Percentiles rank a stretch among this genome's conserved stretches.
phyloP scores from a whole-genome alignment of 73 alveolate genomes.

The Blepharisma stoltei region DNA sequence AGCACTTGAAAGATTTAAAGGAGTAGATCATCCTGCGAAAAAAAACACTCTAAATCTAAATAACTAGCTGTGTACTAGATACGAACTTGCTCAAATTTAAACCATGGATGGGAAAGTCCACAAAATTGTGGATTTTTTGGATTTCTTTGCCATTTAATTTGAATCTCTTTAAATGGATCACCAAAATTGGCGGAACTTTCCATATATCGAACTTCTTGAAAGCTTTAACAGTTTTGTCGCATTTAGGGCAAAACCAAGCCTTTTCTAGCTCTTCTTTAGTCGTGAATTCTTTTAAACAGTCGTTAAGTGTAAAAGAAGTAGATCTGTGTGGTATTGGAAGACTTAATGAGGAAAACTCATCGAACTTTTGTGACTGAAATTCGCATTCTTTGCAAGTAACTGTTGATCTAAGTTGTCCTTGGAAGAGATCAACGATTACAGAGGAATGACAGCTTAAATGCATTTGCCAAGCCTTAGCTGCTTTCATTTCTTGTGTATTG shows the following conservation, averaged over 20 bases:
- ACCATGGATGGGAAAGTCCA: constrained; percentile 75
- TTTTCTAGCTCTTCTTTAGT: constrained; percentile 68
- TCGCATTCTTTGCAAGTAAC: constrained; percentile 74
- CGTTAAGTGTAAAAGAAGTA: constrained; percentile 47
- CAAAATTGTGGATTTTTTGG: constrained; percentile 60
- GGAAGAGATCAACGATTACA: constrained; percentile 88
- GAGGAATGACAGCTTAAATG: constrained; percentile 79
- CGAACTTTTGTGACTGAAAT: constrained; percentile 70
- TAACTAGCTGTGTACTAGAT: constrained; percentile 57
- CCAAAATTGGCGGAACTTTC: constrained; percentile 82
- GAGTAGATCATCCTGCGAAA: too few relatives aligned
- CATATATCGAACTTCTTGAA: constrained; percentile 71
- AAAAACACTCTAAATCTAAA: too few relatives aligned
- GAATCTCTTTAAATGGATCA: constrained; percentile 83
- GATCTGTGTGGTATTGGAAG: constrained; percentile 68
- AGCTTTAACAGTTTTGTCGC: constrained; percentile 62
- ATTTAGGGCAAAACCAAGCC: constrained; percentile 81
- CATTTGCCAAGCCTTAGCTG: constrained; percentile 81
- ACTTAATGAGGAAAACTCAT: constrained; percentile 81
- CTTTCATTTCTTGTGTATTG: constrained; percentile 50
- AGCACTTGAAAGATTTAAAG: too few relatives aligned
- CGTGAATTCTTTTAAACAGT: constrained; percentile 75
- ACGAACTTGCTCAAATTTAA: constrained; percentile 68
- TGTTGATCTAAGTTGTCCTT: constrained; percentile 90
- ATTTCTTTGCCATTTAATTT: constrained; percentile 37